These are phyloP conservation scores for Lodderomyces parapsilosis DNA, from an alignment of 1,139 yeast genomes.

Conservation along the genomic window DNA sequence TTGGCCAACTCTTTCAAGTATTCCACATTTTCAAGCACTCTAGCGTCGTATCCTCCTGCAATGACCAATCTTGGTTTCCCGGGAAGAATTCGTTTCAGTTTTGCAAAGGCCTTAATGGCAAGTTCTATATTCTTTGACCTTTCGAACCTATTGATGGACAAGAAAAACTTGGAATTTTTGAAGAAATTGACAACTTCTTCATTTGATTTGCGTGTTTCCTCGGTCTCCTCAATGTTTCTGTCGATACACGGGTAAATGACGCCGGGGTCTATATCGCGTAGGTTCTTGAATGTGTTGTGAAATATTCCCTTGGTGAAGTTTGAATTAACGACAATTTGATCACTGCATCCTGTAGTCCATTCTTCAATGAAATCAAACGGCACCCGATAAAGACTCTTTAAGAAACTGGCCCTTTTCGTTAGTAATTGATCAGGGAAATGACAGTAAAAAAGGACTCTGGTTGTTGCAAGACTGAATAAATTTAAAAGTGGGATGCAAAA, in stretches of 20 bases:
- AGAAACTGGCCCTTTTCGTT: constrained; percentile 53
- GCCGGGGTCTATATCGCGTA: constrained; percentile 49
- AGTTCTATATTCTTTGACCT: constrained; percentile 77
- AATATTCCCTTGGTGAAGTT: constrained; percentile 75
- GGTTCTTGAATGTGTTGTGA: constrained; percentile 56
- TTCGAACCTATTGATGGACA: constrained; percentile 88
- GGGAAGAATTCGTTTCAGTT: constrained; percentile 23
- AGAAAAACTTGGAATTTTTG: constrained; percentile 40
- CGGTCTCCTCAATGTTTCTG: constrained; percentile 17
- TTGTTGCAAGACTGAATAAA: constrained; percentile 40
- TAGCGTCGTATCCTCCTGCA: constrained; percentile 90
- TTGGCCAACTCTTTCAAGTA: constrained; percentile 61
- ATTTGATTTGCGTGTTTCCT: constrained; percentile 20
- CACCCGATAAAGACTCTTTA: constrained; percentile 66
- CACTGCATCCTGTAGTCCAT: constrained; percentile 74
- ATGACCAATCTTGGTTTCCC: constrained; percentile 50
- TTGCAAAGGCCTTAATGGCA: constrained; percentile 67
- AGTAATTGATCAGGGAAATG: constrained; percentile 93
- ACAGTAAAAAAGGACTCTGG: constrained; percentile 74
- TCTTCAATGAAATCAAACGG: constrained; percentile 87
- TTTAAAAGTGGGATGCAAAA: constrained; percentile 78
- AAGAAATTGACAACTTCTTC: constrained; percentile 36
- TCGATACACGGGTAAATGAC: constrained; percentile 93
- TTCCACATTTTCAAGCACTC: constrained; percentile 74
- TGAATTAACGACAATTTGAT: constrained; percentile 82